phyloP scores from a whole-genome alignment of 2,329 filamentous ascomycete genomes.

The Pseudogymnoascus sp. region DNA sequence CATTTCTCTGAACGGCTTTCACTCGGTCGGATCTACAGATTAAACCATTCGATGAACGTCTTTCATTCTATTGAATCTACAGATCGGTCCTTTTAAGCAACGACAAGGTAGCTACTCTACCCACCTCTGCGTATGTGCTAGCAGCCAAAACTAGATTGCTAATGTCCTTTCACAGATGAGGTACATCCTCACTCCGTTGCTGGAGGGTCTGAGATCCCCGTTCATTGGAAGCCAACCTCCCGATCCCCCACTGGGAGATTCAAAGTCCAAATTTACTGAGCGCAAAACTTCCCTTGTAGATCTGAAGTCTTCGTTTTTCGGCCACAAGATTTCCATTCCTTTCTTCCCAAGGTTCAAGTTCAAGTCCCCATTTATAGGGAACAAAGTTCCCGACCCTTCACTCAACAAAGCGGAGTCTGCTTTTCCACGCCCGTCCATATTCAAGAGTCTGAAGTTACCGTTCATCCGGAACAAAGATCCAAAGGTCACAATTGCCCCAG shows the following conservation, averaged over 20 bases:
- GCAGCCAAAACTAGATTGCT: neutral
- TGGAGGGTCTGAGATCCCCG: neutral
- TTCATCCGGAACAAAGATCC: neutral
- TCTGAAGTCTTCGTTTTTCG: neutral
- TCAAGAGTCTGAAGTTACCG: neutral
- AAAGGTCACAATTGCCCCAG: neutral
- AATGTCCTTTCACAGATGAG: neutral
- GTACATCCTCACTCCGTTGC: neutral
- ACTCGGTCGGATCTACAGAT: too few species aligned
- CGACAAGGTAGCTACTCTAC: neutral
- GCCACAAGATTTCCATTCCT: neutral
- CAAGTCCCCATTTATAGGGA: neutral
- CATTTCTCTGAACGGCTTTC: too few species aligned
- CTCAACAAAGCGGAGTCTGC: neutral
- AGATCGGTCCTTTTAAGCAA: neutral
- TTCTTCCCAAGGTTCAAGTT: neutral
- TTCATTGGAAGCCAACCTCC: neutral
- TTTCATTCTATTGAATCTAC: too few species aligned
- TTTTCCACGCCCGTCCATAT: neutral
- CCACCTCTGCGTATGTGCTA: neutral
- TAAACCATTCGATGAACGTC: too few species aligned
- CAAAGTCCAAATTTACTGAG: neutral
- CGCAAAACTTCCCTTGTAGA: neutral
- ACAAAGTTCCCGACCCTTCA: neutral
- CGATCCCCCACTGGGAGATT: neutral